These are phyloP conservation scores for Kalanchoe fedtschenkoi DNA, from an alignment of 164 flowering plant species.

Conservation along the genomic window DNA sequence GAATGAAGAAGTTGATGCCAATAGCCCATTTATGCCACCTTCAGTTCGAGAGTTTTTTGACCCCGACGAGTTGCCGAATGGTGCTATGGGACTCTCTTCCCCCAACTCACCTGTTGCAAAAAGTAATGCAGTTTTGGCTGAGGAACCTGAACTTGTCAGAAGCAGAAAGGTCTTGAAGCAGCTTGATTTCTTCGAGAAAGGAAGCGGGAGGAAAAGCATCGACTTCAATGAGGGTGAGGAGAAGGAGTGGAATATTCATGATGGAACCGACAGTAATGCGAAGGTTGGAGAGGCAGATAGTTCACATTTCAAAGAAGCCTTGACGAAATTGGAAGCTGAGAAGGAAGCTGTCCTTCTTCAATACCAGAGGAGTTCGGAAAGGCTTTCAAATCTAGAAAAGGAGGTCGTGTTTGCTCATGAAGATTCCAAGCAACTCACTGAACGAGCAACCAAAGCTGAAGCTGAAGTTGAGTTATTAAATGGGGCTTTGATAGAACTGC, in stretches of 20 bases:
- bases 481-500: conserved; percentile 29
- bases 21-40: conserved; percentile 32
- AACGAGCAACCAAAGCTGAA: conserved; percentile 47
- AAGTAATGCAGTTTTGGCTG: conserved; percentile 39
- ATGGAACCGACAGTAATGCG: conserved; percentile 14
- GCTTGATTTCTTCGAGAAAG: conserved; percentile 21
- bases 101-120: conserved; percentile 22
- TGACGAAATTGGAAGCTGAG: conserved; percentile 53
- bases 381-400: conserved; percentile 34
- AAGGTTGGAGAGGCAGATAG: conserved; percentile 36
- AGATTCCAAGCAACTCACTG: conserved; percentile 30
- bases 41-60: conserved; percentile 24
- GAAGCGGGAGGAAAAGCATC: conserved; percentile 39
- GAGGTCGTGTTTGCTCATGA: conserved; percentile 42
- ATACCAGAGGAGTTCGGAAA: conserved; percentile 42
- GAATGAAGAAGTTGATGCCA: conserved; percentile 39
- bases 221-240: conserved; percentile 30
- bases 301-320: conserved; percentile 32
- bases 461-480: conserved; percentile 33
- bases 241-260: conserved; percentile 11
- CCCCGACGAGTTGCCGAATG: conserved; percentile 28
- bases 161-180: conserved; percentile 29
- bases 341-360: conserved; percentile 41
- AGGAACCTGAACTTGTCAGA: conserved; percentile 27
- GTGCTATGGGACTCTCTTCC: conserved; percentile 20